Conservation (phyloP, 352 stramenopile species). For the Globisporangium splendens region DNA sequence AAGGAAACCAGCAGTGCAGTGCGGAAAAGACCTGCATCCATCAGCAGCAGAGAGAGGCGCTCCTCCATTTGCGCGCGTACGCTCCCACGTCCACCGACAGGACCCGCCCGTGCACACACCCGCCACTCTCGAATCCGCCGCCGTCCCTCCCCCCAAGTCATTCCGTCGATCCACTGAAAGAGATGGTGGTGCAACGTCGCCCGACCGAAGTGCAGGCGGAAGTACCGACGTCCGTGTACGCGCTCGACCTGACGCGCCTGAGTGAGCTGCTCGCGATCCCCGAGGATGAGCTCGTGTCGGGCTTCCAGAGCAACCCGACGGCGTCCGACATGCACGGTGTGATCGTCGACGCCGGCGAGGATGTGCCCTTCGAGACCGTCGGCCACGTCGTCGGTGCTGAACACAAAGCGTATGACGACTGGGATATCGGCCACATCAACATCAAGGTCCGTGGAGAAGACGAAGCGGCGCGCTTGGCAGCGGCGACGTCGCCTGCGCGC, state of each 20-base stretch:
- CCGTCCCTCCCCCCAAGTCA: not conserved
- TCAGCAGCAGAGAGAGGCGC: no score
- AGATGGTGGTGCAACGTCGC: slow-evolving; percentile 45
- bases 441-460: slow-evolving; percentile 5
- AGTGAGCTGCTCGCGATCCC: slow-evolving; percentile 48
- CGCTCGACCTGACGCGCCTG: slow-evolving; percentile 46
- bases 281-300: slow-evolving; percentile 42
- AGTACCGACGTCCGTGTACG: slow-evolving; percentile 52
- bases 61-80: no score
- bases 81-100: no score
- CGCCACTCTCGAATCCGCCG: not conserved
- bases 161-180: not conserved
- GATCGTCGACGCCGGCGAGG: slow-evolving; percentile 69
- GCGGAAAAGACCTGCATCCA: no score
- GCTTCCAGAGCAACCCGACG: slow-evolving; percentile 54
- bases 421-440: slow-evolving; percentile 11
- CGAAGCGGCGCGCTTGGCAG: not conserved
- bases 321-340: slow-evolving; percentile 74
- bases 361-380: slow-evolving; percentile 73
- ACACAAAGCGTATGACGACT: slow-evolving; percentile 8
- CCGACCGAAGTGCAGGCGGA: slow-evolving; percentile 53
- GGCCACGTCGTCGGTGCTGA: slow-evolving; percentile 19
- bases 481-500: slow-evolving; percentile 4
- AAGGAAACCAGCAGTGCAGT: no score
- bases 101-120: no score